Conservation (phyloP, 148 eudicot species). For the Rhododendron mucronatum region DNA sequence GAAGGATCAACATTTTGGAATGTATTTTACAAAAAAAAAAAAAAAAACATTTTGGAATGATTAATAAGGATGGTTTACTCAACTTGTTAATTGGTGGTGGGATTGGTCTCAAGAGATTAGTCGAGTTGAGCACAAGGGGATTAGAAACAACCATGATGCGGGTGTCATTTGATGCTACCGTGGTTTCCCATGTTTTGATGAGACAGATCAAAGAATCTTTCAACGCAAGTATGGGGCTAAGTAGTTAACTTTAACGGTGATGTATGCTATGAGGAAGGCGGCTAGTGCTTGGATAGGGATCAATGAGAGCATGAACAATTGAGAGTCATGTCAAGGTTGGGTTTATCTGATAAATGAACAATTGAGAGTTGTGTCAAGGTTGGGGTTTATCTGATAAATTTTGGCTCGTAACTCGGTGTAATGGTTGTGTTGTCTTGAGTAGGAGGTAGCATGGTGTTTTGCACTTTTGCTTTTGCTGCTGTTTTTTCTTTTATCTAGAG, state of each 20-base stretch:
- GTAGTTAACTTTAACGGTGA: not conserved
- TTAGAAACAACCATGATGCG: not conserved
- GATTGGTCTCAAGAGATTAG: not conserved
- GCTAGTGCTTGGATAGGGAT: not conserved
- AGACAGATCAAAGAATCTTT: not conserved
- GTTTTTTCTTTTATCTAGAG: not conserved
- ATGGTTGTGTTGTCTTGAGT: not conserved
- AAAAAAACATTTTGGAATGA: not conserved
- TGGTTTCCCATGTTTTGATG: not conserved
- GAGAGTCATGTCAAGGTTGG: not conserved
- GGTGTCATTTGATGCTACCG: not conserved
- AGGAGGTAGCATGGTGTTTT: not conserved
- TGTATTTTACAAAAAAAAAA: not conserved
- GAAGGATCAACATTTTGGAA: not conserved
- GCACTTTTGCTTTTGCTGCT: not conserved
- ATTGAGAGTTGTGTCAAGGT: not conserved
- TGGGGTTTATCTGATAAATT: not conserved
- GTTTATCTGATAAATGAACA: not conserved
- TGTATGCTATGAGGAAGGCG: not conserved
- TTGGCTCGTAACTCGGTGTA: not conserved
- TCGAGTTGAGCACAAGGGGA: not conserved
- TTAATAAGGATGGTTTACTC: not conserved
- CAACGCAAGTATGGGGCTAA: not conserved
- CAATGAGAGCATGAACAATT: not conserved
- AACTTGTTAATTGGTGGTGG: not conserved